Evolutionary conservation across 2,329 filamentous ascomycete species (phyloP).

Genomic region (Cladophialophora carrionii): DNA sequence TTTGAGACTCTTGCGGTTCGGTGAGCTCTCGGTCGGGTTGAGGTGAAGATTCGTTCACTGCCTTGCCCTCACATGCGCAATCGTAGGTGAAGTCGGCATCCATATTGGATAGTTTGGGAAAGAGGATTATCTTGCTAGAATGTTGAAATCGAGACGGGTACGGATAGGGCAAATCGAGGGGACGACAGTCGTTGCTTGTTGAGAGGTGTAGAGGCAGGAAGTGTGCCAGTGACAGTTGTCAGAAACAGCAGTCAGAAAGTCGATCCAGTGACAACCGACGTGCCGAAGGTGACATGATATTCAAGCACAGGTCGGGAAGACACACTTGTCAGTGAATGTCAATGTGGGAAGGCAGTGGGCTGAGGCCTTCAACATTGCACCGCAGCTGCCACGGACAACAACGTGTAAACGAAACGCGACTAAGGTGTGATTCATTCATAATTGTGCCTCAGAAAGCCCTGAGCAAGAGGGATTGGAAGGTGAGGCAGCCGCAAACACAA

Average conservation of each 20-base stretch:
- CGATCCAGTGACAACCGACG: background rate
- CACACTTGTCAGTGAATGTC: background rate
- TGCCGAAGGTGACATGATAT: background rate
- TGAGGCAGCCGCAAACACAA: conserved; percentile 8
- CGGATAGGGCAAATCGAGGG: background rate
- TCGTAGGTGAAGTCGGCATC: background rate
- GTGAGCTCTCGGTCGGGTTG: background rate
- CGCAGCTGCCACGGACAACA: background rate
- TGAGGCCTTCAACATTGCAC: background rate
- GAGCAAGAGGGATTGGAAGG: background rate
- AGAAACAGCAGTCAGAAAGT: background rate
- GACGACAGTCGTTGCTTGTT: background rate
- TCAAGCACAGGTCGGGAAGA: background rate
- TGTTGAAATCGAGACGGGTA: background rate
- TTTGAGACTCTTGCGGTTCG: background rate
- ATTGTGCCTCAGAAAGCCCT: background rate
- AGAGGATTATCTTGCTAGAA: background rate
- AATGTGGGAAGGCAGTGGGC: background rate
- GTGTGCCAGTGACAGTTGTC: background rate
- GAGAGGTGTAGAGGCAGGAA: background rate
- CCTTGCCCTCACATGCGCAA: background rate
- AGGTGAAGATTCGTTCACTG: background rate
- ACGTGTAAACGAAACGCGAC: background rate
- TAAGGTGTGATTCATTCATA: background rate
- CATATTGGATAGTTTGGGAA: background rate